Conservation (phyloP, 495 filamentous ascomycete species). For the Penicillium lividum region DNA sequence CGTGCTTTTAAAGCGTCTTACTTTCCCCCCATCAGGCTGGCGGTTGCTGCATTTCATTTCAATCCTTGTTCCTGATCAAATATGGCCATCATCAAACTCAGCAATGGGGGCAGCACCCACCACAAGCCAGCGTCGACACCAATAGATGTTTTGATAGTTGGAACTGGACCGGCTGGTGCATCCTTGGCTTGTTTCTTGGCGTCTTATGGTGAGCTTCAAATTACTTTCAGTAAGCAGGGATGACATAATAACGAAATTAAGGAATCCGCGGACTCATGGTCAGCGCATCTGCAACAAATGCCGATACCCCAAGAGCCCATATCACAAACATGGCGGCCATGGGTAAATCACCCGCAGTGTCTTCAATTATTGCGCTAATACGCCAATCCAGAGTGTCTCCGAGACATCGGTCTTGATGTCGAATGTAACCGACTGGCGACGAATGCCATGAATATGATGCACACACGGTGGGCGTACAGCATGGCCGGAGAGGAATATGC, state of each 20-base stretch:
- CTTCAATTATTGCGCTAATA: conserved; percentile 14
- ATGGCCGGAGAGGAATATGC: conserved; percentile 59
- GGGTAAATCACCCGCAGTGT: conserved; percentile 21
- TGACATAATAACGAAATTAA: conserved; percentile 15
- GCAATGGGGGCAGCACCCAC: conserved; percentile 7
- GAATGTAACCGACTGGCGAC: conserved; percentile 40
- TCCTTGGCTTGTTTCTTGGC: conserved; percentile 56
- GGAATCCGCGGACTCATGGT: conserved; percentile 53
- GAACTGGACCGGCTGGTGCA: conserved; percentile 57
- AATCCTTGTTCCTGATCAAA: neutral
- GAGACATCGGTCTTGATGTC: conserved; percentile 56
- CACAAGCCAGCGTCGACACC: conserved; percentile 1
- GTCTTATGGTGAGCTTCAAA: conserved; percentile 41
- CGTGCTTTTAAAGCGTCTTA: neutral
- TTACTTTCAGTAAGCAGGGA: neutral
- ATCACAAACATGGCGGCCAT: conserved; percentile 56
- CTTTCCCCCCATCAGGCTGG: neutral
- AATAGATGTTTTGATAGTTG: conserved; percentile 55
- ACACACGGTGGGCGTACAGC: conserved; percentile 53
- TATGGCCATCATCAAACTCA: conserved; percentile 17
- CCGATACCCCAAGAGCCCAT: conserved; percentile 56
- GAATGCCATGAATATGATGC: conserved; percentile 42
- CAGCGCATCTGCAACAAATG: conserved; percentile 43
- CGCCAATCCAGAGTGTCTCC: conserved; percentile 46
- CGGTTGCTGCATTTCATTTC: no score